Evolutionary conservation across 2,329 filamentous ascomycete genomes (phyloP), one percentile per base, ranked within the genome.

Genomic region (Fragosphaeria purpurea): DNA sequence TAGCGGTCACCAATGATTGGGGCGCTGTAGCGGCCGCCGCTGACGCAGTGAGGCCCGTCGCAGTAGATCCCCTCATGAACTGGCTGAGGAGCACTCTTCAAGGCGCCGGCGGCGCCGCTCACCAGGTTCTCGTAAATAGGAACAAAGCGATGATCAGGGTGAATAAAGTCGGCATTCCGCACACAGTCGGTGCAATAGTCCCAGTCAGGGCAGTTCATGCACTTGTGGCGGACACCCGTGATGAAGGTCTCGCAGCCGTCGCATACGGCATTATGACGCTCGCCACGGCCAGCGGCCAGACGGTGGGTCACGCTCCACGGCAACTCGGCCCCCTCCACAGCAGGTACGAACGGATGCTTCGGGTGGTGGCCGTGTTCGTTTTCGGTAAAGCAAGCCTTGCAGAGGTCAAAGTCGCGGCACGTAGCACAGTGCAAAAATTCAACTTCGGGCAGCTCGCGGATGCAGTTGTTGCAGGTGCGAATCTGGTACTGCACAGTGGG

Each of bases 141-240:
- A 10, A 87, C 87, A 63, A 98, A 97, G 58, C 90, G 86, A 67
- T 98, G 93, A 50, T 78, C 76, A 13, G 87, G 81, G 65, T 98
- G 94, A 46, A 77, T 80, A 60, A 80, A 75, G 53, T 70, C 67
- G 43, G 87, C 84, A 57, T 76, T 79, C 59, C 75, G 69, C 52
- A 88, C 67, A 68, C 94, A 98, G 7, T 79, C 73, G 31, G 77
- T 76, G 73, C 93, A 98, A 70, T 87, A 97, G 63, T 98, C 93
- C 86, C 88, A 98, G 67, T 98, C 93, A 42, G 94, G 93, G 73
- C 93, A 98, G 65, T 88, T 84, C 57, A 97, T 75, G 67, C 93
- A 98, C 76, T 98, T 98, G 79, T 97, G 85, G 59, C 93, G 91
- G 51, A 95, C 77, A 59, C 93, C 94, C 59, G 77, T 75, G 61